Evolutionary conservation across 805 yeast species (phyloP), one percentile per base, ranked within the genome.

Genomic region (Metschnikowia corniflorae): DNA sequence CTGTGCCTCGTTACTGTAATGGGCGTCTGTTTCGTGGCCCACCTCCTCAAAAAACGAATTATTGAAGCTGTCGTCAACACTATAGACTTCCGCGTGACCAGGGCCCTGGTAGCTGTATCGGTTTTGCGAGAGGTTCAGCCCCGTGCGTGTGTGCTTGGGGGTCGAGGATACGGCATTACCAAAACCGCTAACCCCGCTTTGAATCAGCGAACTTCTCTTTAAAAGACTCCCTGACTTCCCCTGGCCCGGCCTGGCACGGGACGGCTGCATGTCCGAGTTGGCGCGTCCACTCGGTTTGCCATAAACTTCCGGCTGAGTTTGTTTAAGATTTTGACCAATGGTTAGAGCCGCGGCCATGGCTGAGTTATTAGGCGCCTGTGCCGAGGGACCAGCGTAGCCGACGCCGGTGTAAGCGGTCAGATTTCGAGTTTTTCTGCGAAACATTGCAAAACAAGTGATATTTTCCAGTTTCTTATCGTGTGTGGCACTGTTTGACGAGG

Each of bases 271-370:
- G 29, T 28, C 29, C 28, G 29, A 18, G 16, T 31, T 20, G 20
- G n/a, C 26, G 14, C 33, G 25, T n/a, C n/a, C n/a, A n/a, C n/a
- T n/a, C 26, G 43, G 43, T 9, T 24, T 21, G 16, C 45, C 46
- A 24, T 42, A 48, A 5, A 35, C 37, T 3, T 29, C 43, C 12
- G 51, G 48, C 36, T 43, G 46, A 12, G 50, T 37, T 30, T 43
- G 48, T 37, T 53, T 55, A 43, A 56, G 43, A 21, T 48, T 48
- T 39, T 66, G 53, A 13, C 73, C 73, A 42, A 68, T 68, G 20
- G 71, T 60, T 31, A 64, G 49, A 1, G 73, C 73, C 4, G 73
- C 73, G 4, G 73, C 73, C 54, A 62, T 50, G 14, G 73, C 73
- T 28, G 55, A 53, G 29, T 57, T 51, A 44, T 50, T 58, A 15